These are phyloP conservation scores for Kwoniella shandongensis DNA, from an alignment of 768 basidiomycete species.

Conservation along the genomic window DNA sequence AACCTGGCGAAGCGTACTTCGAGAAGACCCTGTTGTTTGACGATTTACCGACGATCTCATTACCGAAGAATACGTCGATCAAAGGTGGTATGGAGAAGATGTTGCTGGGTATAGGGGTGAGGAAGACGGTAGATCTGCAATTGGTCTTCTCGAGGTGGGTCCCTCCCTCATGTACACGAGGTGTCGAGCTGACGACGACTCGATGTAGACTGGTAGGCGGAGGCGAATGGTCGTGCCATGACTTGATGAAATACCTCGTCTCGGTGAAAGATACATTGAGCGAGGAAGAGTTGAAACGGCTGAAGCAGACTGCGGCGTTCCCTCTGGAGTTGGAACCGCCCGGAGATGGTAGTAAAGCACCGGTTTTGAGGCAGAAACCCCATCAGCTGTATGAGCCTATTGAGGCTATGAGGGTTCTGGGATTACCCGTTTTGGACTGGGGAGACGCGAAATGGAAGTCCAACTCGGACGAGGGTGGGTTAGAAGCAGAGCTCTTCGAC, in stretches of 20 bases:
- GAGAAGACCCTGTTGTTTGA: constrained; percentile 79
- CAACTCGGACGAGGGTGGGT: constrained; percentile 92
- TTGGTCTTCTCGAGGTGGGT: constrained; percentile 81
- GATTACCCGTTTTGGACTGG: constrained; percentile 86
- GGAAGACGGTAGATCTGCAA: constrained; percentile 88
- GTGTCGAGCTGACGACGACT: constrained; percentile 30
- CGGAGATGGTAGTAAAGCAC: constrained; percentile 16
- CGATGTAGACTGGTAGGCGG: constrained; percentile 41
- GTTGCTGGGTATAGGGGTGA: constrained; percentile 69
- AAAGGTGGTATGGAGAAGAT: constrained; percentile 71
- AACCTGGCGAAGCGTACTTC: constrained; percentile 75
- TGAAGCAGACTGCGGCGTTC: constrained; percentile 72
- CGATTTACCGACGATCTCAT: constrained; percentile 76
- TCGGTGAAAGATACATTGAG: constrained; percentile 69
- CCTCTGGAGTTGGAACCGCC: constrained; percentile 49
- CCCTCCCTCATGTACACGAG: constrained; percentile 9
- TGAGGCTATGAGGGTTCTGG: constrained; percentile 68
- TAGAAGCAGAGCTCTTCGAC: constrained; percentile 8
- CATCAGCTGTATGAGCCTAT: constrained; percentile 81
- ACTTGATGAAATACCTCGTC: constrained; percentile 83
- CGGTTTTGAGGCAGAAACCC: constrained; percentile 63
- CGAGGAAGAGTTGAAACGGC: constrained; percentile 61
- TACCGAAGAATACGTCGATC: constrained; percentile 65
- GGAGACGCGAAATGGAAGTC: constrained; percentile 75
- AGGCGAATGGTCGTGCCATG: constrained; percentile 73